Evolutionary conservation across 345 rosid species (phyloP).

Genomic region (Hypericum perforatum): DNA sequence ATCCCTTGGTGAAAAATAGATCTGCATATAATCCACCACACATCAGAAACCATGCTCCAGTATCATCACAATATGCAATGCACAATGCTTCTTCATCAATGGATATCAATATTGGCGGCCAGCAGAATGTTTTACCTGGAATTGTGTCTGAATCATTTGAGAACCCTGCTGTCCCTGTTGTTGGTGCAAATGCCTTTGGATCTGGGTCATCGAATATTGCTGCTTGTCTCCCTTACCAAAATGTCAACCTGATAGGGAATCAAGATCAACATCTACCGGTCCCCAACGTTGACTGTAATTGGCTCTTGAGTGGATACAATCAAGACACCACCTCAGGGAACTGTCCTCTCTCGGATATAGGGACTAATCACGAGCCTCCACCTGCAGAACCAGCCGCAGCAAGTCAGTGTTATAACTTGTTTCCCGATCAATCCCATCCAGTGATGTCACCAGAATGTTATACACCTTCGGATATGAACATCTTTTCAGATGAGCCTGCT

Average conservation of each 20-base stretch:
- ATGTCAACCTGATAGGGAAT: conserved; percentile 5
- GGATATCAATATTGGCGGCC: conserved; percentile 8
- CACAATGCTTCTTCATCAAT: conserved; percentile 11
- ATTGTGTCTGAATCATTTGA: conserved; percentile 15
- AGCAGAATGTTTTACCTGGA: conserved; percentile 10
- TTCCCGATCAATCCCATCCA: conserved; percentile 9
- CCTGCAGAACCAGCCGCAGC: background rate
- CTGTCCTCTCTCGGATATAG: conserved; percentile 11
- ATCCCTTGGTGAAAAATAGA: conserved; percentile 8
- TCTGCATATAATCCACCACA: conserved; percentile 16
- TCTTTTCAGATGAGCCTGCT: no score
- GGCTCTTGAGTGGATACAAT: conserved; percentile 13
- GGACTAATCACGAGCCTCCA: conserved; percentile 12
- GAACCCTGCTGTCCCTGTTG: conserved; percentile 11
- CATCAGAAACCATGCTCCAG: conserved; percentile 10
- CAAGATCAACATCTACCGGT: conserved; percentile 14
- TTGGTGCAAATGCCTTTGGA: conserved; percentile 9
- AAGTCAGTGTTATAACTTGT: conserved; percentile 19
- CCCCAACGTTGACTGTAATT: conserved; percentile 11
- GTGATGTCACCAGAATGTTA: conserved; percentile 12
- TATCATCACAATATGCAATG: conserved; percentile 8
- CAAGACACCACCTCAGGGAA: conserved; percentile 16
- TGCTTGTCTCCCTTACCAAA: conserved; percentile 12
- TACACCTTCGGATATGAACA: conserved; percentile 10
- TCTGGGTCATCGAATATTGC: conserved; percentile 13